phyloP scores from a whole-genome alignment of 176 grass and related monocot genomes.

The Sorghum bicolor region Sorghum_bicolor_NCBIv3 NC_012873.2:546501-547000 shows the following conservation, averaged over 20 bases:
- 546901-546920: background rate
- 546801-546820: background rate
- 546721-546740: background rate
- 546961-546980: slow-evolving; percentile 31
- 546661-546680: background rate
- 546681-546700: background rate
- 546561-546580: background rate
- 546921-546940: slow-evolving; percentile 16
- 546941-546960: background rate
- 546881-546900: background rate
- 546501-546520: background rate
- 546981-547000: slow-evolving; percentile 38
- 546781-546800: background rate
- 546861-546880: background rate
- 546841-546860: background rate
- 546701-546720: background rate
- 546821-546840: background rate
- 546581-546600: background rate
- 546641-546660: background rate
- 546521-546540: background rate
- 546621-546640: background rate
- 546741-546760: background rate
- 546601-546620: background rate
- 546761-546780: background rate
- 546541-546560: background rate